These are phyloP conservation scores for Rauvolfia tetraphylla DNA, from an alignment of 257 asterid species.

Conservation along the genomic window DNA sequence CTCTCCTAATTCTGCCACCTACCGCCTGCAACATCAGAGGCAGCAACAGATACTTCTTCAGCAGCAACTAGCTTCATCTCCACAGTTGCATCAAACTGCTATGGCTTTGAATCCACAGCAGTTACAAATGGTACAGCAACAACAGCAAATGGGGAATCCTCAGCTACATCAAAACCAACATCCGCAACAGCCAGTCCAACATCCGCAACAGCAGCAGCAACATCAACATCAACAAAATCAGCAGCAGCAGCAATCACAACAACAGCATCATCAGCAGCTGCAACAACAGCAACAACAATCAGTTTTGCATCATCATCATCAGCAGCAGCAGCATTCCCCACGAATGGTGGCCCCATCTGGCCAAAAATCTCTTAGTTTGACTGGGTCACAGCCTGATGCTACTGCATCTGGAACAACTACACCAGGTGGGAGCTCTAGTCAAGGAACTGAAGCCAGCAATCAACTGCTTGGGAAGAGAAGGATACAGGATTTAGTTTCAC, in stretches of 20 bases:
- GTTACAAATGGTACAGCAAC: constrained; percentile 72
- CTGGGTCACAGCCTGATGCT: constrained; percentile 92
- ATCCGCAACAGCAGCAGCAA: constrained; percentile 39
- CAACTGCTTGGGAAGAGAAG: constrained; percentile 91
- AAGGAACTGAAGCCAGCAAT: constrained; percentile 84
- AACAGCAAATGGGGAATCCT: constrained; percentile 54
- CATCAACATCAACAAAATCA: constrained; percentile 35
- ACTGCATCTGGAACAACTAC: constrained; percentile 86
- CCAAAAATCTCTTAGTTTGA: constrained; percentile 76
- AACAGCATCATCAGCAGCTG: constrained; percentile 41
- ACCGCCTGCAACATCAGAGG: constrained; percentile 60
- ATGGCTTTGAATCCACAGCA: constrained; percentile 64
- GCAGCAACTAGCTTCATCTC: constrained; percentile 52
- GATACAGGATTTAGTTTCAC: constrained; percentile 82
- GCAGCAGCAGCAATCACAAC: constrained; percentile 35
- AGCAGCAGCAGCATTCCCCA: constrained; percentile 74
- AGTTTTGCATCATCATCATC: constrained; percentile 42
- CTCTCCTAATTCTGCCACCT: constrained; percentile 64
- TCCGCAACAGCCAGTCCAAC: constrained; percentile 18
- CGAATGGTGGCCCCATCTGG: constrained; percentile 58
- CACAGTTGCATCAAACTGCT: constrained; percentile 61
- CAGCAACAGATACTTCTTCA: constrained; percentile 53
- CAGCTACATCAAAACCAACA: constrained; percentile 59
- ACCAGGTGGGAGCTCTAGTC: constrained; percentile 94
- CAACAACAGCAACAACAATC: constrained; percentile 42